A percentile compares a stretch with the other conserved stretches of the same genome.
These are phyloP conservation scores for Mucor sp. DNA, from an alignment of 371 early-diverging fungal species.

Conservation along the genomic window DNA sequence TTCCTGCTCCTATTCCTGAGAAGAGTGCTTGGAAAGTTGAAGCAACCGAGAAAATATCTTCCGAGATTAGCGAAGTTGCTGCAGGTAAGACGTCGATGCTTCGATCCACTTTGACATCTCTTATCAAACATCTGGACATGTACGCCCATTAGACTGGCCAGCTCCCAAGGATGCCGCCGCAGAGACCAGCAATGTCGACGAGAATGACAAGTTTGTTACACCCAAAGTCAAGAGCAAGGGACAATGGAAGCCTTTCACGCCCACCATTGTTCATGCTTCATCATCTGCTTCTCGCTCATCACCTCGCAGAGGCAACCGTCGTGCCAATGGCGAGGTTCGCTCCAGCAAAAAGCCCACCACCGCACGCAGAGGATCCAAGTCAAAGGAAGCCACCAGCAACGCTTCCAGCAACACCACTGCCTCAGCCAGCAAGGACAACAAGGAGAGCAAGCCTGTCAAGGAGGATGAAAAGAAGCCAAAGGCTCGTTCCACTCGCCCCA, in stretches of 20 bases:
- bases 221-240: slow-evolving; percentile 57
- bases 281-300: slow-evolving; percentile 45
- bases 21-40: slow-evolving; percentile 61
- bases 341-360: slow-evolving; percentile 3
- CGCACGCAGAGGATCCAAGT: slow-evolving; percentile 21
- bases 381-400: slow-evolving; percentile 10
- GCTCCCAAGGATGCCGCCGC: slow-evolving; percentile 47
- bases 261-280: slow-evolving; percentile 61
- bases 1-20: slow-evolving; percentile 55
- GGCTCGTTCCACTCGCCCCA: slow-evolving; percentile 19
- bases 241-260: slow-evolving; percentile 64
- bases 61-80: slow-evolving; percentile 15
- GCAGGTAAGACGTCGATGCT: slow-evolving; percentile 14
- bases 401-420: slow-evolving; percentile 1
- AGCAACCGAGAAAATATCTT: slow-evolving; percentile 36
- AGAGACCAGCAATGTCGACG: slow-evolving; percentile 37
- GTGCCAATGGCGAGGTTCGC: slow-evolving; percentile 5
- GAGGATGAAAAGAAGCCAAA: slow-evolving; percentile 24
- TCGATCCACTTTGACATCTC: slow-evolving; percentile 4
- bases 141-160: slow-evolving; percentile 38
- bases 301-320: slow-evolving; percentile 27
- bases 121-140: not conserved
- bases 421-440: not conserved
- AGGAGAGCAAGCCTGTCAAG: slow-evolving; percentile 19
- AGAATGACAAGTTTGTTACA: slow-evolving; percentile 29